Evolutionary conservation across 2,329 filamentous ascomycete genomes (phyloP).

Genomic region (Aciculosporium take): DNA sequence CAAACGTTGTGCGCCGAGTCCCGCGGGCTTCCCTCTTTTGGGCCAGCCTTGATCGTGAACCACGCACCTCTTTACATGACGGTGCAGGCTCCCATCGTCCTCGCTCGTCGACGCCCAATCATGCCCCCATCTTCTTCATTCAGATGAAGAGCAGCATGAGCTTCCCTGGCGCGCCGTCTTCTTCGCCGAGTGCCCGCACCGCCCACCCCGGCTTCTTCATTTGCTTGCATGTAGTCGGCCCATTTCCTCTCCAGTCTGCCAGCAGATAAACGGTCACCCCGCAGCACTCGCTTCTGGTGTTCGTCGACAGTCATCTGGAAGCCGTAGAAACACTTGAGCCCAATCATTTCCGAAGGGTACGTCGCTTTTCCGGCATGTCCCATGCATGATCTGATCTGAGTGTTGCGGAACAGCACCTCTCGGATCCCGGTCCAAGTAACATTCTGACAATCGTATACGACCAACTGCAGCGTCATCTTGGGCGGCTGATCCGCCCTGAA

Average conservation of each 20-base stretch:
- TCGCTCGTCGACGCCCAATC: conserved; percentile 44
- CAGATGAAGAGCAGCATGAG: conserved; percentile 61
- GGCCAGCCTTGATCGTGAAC: background rate
- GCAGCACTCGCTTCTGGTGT: conserved; percentile 72
- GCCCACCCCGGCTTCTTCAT: conserved; percentile 62
- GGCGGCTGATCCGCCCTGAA: conserved; percentile 28
- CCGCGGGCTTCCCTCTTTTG: background rate
- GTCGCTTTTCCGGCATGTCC: conserved; percentile 26
- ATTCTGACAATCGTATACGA: conserved; percentile 82
- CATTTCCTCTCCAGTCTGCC: conserved; percentile 76
- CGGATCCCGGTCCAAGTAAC: conserved; percentile 87
- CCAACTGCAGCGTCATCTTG: conserved; percentile 53
- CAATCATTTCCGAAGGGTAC: conserved; percentile 66
- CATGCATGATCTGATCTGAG: conserved; percentile 47
- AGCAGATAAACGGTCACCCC: conserved; percentile 61
- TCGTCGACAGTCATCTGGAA: conserved; percentile 94
- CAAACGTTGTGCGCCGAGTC: background rate
- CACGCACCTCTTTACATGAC: conserved; percentile 42
- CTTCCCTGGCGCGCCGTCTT: conserved; percentile 65
- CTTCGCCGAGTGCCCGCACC: conserved; percentile 55
- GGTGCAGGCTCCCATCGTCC: conserved; percentile 46
- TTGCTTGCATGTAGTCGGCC: conserved; percentile 87
- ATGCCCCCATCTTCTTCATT: conserved; percentile 60
- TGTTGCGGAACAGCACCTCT: conserved; percentile 74
- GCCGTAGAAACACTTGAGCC: conserved; percentile 85